These are phyloP conservation scores for Tylopilus sp. DNA, from an alignment of 1,284 basidiomycete genomes.

Conservation along the genomic window DNA sequence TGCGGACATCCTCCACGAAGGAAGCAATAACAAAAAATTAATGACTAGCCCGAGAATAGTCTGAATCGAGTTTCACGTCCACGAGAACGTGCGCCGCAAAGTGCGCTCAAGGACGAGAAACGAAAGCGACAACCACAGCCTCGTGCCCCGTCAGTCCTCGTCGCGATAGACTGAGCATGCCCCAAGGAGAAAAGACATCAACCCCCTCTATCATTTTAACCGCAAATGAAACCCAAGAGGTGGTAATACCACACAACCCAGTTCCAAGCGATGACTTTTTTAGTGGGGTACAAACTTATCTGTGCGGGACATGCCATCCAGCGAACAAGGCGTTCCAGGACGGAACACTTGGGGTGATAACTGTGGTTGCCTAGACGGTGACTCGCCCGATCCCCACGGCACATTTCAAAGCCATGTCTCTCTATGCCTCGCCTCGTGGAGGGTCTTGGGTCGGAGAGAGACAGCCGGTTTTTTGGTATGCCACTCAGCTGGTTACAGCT, in stretches of 20 bases:
- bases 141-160: constrained; percentile 28
- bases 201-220: no score
- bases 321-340: constrained; percentile 29
- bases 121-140: constrained; percentile 9
- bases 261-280: not conserved
- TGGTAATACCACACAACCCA: not conserved
- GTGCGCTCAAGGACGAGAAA: constrained; percentile 40
- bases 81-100: constrained; percentile 35
- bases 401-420: constrained; percentile 36
- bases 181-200: not conserved
- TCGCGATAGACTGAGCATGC: not conserved
- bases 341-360: constrained; percentile 23
- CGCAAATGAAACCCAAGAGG: no score
- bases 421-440: constrained; percentile 37
- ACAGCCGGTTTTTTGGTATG: constrained; percentile 45
- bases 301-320: not conserved
- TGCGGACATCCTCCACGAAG: constrained; percentile 25
- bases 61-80: constrained; percentile 47
- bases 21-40: constrained; percentile 26
- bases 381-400: constrained; percentile 42
- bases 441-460: constrained; percentile 37
- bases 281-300: not conserved
- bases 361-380: no score
- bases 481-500: constrained; percentile 41
- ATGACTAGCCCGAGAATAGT: constrained; percentile 46